phyloP scores from a whole-genome alignment of 129 eudicot species.

The Dittrichia graveolens region DNA sequence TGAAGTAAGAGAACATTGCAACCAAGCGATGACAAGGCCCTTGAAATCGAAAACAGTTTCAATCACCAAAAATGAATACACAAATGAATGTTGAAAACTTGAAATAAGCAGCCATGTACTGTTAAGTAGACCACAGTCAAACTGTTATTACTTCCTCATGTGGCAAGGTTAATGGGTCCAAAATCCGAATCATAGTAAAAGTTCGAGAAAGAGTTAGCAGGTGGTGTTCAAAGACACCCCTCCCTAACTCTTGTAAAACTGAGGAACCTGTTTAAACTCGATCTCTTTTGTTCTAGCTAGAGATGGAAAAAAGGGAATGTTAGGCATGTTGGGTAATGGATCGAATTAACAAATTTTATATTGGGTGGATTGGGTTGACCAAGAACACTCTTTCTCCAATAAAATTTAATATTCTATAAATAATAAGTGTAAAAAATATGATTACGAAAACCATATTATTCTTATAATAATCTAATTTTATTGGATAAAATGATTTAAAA shows the following conservation, averaged over 20 bases:
- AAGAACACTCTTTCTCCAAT: background rate
- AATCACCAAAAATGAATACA: too few relatives aligned
- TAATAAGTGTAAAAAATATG: background rate
- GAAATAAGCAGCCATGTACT: too few relatives aligned
- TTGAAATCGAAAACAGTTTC: too few relatives aligned
- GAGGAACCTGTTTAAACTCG: background rate
- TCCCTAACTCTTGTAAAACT: background rate
- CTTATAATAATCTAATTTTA: background rate
- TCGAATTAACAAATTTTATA: background rate
- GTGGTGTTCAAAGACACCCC: too few relatives aligned
- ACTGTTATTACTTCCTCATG: too few relatives aligned
- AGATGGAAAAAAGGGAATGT: background rate
- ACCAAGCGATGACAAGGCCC: too few relatives aligned
- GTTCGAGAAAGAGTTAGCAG: too few relatives aligned
- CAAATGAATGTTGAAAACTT: too few relatives aligned
- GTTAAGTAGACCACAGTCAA: too few relatives aligned
- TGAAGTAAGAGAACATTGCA: background rate
- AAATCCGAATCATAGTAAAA: too few relatives aligned
- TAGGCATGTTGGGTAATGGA: background rate
- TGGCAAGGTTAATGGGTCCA: too few relatives aligned
- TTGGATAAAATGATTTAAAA: background rate
- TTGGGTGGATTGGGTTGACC: background rate
- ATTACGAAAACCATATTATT: background rate
- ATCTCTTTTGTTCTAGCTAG: background rate
- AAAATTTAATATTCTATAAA: too few relatives aligned